Evolutionary conservation across 2,329 filamentous ascomycete species (phyloP).

Genomic region (Cadophora sp.): DNA sequence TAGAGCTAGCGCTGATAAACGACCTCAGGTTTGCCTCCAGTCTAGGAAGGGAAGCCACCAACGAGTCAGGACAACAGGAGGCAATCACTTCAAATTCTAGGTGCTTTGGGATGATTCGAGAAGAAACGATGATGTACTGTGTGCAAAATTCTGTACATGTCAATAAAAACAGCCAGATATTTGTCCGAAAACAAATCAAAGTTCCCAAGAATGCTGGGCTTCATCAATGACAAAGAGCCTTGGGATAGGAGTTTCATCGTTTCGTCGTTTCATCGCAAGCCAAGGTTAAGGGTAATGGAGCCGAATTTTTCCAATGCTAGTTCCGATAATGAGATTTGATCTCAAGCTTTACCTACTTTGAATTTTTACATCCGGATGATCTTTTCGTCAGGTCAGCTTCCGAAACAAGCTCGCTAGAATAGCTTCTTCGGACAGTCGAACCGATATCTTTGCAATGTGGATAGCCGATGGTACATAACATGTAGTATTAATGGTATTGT

Average conservation of each 20-base stretch:
- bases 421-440: too few species aligned
- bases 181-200: neutral
- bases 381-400: too few species aligned
- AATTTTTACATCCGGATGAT: too few species aligned
- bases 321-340: too few species aligned
- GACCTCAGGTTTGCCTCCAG: neutral
- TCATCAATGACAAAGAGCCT: neutral
- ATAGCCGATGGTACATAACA: too few species aligned
- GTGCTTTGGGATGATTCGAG: neutral
- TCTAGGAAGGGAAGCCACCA: neutral
- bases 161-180: neutral
- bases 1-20: neutral
- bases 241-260: neutral
- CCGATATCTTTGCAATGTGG: too few species aligned
- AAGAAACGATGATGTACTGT: neutral
- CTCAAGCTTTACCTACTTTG: too few species aligned
- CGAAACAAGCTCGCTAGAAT: too few species aligned
- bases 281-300: too few species aligned
- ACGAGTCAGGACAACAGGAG: constrained; percentile 9
- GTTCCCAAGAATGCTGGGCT: neutral
- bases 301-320: too few species aligned
- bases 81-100: neutral
- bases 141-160: neutral
- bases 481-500: too few species aligned
- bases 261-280: too few species aligned